Percentiles rank a stretch among this genome's conserved stretches.
Evolutionary conservation across 1,284 basidiomycete species (phyloP).

Genomic region (Trametes versicolor): DNA sequence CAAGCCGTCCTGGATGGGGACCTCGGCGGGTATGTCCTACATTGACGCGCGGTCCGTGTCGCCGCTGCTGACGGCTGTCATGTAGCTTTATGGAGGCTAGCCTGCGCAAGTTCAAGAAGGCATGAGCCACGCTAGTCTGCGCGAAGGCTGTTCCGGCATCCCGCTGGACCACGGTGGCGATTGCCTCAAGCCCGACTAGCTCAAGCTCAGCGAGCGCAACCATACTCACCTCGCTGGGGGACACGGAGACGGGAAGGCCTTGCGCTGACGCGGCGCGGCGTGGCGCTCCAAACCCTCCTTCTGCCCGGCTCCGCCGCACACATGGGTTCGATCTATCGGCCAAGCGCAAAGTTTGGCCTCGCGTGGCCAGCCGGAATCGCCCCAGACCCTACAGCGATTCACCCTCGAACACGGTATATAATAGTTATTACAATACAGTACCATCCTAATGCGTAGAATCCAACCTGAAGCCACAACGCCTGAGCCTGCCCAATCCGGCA

Average conservation of each 20-base stretch:
- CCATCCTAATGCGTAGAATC: not conserved
- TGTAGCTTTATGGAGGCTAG: slow-evolving; percentile 37
- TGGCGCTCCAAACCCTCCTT: not conserved
- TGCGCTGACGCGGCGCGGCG: not conserved
- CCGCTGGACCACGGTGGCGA: not conserved
- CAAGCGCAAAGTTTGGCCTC: not conserved
- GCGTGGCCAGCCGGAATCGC: not conserved
- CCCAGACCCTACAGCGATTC: not conserved
- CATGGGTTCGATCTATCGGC: not conserved
- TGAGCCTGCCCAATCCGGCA: slow-evolving; percentile 15
- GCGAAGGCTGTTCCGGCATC: not conserved
- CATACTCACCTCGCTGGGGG: not conserved
- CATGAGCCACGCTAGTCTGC: slow-evolving; percentile 6
- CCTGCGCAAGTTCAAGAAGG: slow-evolving; percentile 32
- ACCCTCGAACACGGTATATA: slow-evolving; percentile 7
- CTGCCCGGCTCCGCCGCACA: not conserved
- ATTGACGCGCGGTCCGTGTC: too few species aligned
- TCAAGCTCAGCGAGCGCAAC: slow-evolving; percentile 1
- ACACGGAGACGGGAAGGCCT: not conserved
- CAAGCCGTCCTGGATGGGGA: slow-evolving; percentile 33
- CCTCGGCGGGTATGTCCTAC: slow-evolving; percentile 26
- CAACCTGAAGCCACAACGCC: not conserved
- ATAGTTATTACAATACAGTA: slow-evolving; percentile 8
- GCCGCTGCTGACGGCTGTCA: not conserved
- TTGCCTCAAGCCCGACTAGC: not conserved